Conservation (phyloP, 2,329 filamentous ascomycete species). For the Zasmidium angulare region DNA sequence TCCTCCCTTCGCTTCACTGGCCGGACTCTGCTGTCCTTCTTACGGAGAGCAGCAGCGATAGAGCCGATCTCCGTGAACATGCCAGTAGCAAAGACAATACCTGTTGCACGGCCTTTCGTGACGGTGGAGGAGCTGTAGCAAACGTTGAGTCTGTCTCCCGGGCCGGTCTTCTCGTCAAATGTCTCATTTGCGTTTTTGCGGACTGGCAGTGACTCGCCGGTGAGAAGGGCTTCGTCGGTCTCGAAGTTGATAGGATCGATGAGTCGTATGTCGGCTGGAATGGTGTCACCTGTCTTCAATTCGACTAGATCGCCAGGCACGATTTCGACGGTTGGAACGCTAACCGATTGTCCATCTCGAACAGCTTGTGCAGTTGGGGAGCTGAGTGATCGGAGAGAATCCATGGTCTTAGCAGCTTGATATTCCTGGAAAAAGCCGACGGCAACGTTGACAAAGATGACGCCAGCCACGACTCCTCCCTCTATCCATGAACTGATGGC, state of each 20-base stretch:
- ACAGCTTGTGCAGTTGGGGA: conserved; percentile 49
- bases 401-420: conserved; percentile 52
- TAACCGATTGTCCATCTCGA: conserved; percentile 46
- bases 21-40: conserved; percentile 51
- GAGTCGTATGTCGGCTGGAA: conserved; percentile 50
- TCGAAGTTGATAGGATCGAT: conserved; percentile 62
- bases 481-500: conserved; percentile 50
- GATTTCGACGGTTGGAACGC: conserved; percentile 44
- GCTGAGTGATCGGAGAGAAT: conserved; percentile 47
- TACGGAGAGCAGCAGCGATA: conserved; percentile 69
- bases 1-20: conserved; percentile 41
- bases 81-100: conserved; percentile 68
- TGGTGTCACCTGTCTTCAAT: conserved; percentile 49
- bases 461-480: conserved; percentile 48
- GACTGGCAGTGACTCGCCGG: conserved; percentile 70
- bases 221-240: conserved; percentile 73
- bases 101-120: conserved; percentile 67
- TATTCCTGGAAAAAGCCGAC: conserved; percentile 50
- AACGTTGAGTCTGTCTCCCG: conserved; percentile 70
- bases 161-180: conserved; percentile 55
- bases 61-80: conserved; percentile 75
- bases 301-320: conserved; percentile 51
- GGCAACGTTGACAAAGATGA: conserved; percentile 47
- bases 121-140: conserved; percentile 72
- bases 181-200: conserved; percentile 62